phyloP scores from a whole-genome alignment of 768 basidiomycete species.

The Crepidotus variabilis region DNA sequence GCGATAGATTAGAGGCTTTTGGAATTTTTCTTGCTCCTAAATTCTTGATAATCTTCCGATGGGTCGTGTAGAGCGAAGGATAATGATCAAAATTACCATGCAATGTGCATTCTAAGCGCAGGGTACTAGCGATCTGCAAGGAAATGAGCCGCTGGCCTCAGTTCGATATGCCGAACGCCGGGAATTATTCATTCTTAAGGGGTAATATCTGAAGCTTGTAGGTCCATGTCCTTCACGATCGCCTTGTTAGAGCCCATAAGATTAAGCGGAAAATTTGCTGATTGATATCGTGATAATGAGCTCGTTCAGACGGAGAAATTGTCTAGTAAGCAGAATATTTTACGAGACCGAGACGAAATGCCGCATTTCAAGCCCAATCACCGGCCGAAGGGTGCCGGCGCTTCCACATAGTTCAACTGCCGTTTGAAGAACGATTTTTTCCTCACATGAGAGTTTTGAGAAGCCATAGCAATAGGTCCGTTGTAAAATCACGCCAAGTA shows the following conservation, averaged over 20 bases:
- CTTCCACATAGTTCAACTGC: neutral
- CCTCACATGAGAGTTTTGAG: too few relatives aligned
- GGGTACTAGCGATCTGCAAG: neutral
- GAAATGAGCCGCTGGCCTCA: neutral
- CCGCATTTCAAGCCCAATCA: too few relatives aligned
- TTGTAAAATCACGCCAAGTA: neutral
- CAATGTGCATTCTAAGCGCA: neutral
- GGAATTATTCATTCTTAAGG: neutral
- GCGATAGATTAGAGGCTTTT: slow-evolving; percentile 3
- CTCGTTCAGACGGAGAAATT: too few relatives aligned
- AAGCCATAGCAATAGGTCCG: too few relatives aligned
- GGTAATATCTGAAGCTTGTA: neutral
- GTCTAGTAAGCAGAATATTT: too few relatives aligned
- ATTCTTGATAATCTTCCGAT: slow-evolving; percentile 19
- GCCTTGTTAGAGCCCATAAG: too few relatives aligned
- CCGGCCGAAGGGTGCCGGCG: too few relatives aligned
- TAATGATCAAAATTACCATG: neutral
- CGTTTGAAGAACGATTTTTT: neutral
- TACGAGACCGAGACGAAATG: too few relatives aligned
- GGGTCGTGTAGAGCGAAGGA: slow-evolving; percentile 9
- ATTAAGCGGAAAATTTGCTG: too few relatives aligned
- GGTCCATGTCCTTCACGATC: too few relatives aligned
- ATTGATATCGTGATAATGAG: too few relatives aligned
- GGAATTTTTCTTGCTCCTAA: slow-evolving; percentile 3
- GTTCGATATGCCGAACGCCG: neutral